Conservation (phyloP, 495 filamentous ascomycete species). For the Podospora pseudopauciseta region DNA sequence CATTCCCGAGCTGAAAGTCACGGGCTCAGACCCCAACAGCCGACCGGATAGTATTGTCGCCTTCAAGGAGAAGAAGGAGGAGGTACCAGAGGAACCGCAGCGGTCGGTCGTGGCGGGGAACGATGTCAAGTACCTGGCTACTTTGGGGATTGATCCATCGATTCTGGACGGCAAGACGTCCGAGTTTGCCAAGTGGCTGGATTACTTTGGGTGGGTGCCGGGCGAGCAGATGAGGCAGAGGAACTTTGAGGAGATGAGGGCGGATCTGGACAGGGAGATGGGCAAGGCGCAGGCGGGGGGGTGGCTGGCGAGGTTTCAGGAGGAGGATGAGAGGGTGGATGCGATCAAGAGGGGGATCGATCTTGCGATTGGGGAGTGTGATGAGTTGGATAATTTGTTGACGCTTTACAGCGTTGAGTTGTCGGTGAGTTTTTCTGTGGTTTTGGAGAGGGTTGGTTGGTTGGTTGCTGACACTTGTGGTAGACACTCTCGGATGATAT, state of each 20-base stretch:
- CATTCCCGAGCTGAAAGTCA: constrained; percentile 52
- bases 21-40: constrained; percentile 36
- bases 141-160: constrained; percentile 66
- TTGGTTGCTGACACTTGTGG: constrained; percentile 33
- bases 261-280: constrained; percentile 80
- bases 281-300: constrained; percentile 86
- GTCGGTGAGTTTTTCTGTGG: constrained; percentile 57
- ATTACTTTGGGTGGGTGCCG: constrained; percentile 84
- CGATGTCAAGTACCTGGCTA: constrained; percentile 73
- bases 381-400: constrained; percentile 88
- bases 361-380: constrained; percentile 84
- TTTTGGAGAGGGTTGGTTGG: constrained; percentile 21
- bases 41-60: constrained; percentile 36
- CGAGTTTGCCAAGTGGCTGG: constrained; percentile 69
- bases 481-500: constrained; percentile 94
- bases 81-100: constrained; percentile 35
- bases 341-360: constrained; percentile 81
- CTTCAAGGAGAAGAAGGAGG: constrained; percentile 44
- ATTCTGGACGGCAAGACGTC: constrained; percentile 63
- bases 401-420: constrained; percentile 93
- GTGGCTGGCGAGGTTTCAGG: constrained; percentile 84
- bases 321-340: constrained; percentile 82
- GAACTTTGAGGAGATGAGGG: constrained; percentile 77
- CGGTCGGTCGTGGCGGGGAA: constrained; percentile 67
- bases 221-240: constrained; percentile 64